Evolutionary conservation across 2,329 filamentous ascomycete species (phyloP).

Genomic region (Cytospora leucostoma): DNA sequence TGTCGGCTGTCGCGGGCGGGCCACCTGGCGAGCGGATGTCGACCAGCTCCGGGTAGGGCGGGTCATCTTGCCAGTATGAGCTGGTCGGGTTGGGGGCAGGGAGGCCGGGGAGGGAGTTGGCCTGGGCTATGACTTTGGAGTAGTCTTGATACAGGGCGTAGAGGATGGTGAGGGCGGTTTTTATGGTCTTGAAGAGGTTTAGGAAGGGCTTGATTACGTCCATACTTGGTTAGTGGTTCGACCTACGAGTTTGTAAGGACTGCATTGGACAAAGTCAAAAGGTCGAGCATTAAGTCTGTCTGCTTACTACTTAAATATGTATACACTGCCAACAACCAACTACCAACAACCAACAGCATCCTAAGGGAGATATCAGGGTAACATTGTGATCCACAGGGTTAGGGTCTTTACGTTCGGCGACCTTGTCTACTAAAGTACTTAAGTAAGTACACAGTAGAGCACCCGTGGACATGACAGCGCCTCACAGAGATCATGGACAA

Average conservation of each 20-base stretch:
- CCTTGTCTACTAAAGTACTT: no score
- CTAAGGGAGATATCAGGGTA: no score
- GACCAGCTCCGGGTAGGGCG: constrained; percentile 46
- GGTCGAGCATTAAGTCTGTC: not conserved
- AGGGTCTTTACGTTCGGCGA: no score
- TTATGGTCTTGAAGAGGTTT: constrained; percentile 17
- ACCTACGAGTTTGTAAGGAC: not conserved
- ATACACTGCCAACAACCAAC: no score
- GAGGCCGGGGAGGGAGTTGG: constrained; percentile 38
- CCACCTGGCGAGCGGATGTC: constrained; percentile 35
- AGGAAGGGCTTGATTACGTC: constrained; percentile 9
- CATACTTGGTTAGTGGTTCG: not conserved
- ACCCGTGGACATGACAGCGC: no score
- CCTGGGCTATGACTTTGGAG: constrained; percentile 10
- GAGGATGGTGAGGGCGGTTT: constrained; percentile 19
- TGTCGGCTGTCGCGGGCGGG: constrained; percentile 17
- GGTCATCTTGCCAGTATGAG: constrained; percentile 50
- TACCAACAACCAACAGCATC: no score
- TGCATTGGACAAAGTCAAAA: not conserved
- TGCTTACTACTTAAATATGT: not conserved
- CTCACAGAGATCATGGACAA: no score
- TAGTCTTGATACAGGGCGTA: constrained; percentile 22
- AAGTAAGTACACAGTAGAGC: no score
- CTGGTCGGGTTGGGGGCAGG: constrained; percentile 45
- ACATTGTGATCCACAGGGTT: no score